phyloP scores from a whole-genome alignment of 2,329 filamentous ascomycete species.

The Claviceps spartinae region DNA sequence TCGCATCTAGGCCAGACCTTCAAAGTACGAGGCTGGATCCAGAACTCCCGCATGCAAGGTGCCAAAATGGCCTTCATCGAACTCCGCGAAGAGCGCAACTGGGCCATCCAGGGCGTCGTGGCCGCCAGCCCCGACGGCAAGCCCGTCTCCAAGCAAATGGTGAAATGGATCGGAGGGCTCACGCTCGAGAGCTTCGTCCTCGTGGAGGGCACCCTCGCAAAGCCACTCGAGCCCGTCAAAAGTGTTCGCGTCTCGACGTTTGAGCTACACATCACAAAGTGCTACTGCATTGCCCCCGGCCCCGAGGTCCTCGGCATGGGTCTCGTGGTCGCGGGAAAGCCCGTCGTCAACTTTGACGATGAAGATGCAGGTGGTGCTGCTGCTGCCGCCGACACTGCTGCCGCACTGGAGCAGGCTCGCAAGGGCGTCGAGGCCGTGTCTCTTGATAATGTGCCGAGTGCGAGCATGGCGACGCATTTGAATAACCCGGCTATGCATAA shows the following conservation, averaged over 20 bases:
- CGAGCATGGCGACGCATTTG: slow-evolving; percentile 70
- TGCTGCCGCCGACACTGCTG: slow-evolving; percentile 24
- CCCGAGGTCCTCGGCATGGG: slow-evolving; percentile 45
- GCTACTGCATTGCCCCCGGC: slow-evolving; percentile 59
- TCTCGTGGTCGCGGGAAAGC: slow-evolving; percentile 39
- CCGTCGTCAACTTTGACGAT: slow-evolving; percentile 45
- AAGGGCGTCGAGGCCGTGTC: slow-evolving; percentile 14
- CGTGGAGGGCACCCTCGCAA: slow-evolving; percentile 69
- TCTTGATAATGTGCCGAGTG: slow-evolving; percentile 38
- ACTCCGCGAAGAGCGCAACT: slow-evolving; percentile 56
- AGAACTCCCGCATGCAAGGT: slow-evolving; percentile 15
- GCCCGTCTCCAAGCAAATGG: slow-evolving; percentile 60
- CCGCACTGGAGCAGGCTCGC: slow-evolving; percentile 1
- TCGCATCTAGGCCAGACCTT: slow-evolving; percentile 56
- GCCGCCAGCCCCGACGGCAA: slow-evolving; percentile 50
- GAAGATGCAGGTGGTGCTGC: slow-evolving; percentile 28
- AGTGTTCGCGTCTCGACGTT: slow-evolving; percentile 66
- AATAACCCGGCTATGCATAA: slow-evolving; percentile 92
- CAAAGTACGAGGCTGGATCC: slow-evolving; percentile 55
- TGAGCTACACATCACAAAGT: slow-evolving; percentile 80
- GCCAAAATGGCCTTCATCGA: slow-evolving; percentile 79
- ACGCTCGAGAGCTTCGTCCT: slow-evolving; percentile 70
- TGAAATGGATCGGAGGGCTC: slow-evolving; percentile 72
- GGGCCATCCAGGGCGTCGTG: slow-evolving; percentile 68
- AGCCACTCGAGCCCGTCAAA: slow-evolving; percentile 77